Evolutionary conservation across 495 filamentous ascomycete species (phyloP).

Genomic region (Lentithecium fluviatile): DNA sequence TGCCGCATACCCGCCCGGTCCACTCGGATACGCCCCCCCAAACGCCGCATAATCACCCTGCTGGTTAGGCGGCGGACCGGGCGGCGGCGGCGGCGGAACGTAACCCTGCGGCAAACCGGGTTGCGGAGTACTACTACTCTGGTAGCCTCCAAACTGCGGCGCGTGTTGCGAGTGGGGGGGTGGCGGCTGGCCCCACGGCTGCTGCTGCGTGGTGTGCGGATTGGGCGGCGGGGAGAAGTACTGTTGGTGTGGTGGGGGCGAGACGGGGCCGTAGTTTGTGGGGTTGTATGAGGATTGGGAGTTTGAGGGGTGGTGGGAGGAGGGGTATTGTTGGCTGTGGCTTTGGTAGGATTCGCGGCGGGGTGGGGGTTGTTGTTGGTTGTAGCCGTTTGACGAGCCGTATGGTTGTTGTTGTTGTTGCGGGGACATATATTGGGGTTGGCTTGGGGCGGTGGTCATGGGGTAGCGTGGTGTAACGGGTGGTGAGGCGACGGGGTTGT

Average conservation of each 20-base stretch:
- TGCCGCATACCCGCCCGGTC: constrained; percentile 57
- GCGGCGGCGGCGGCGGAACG: constrained; percentile 84
- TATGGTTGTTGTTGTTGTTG: constrained; percentile 12
- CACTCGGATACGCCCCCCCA: constrained; percentile 53
- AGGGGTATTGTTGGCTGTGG: constrained; percentile 27
- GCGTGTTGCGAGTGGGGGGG: constrained; percentile 13
- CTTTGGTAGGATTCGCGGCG: constrained; percentile 37
- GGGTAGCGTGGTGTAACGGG: constrained; percentile 42
- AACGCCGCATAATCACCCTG: constrained; percentile 61
- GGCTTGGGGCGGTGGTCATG: constrained; percentile 18
- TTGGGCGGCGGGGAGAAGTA: constrained; percentile 37
- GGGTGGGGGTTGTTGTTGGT: constrained; percentile 41
- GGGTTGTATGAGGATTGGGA: constrained; percentile 49
- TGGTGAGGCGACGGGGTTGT: constrained; percentile 42
- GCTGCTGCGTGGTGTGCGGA: constrained; percentile 6
- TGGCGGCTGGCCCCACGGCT: constrained; percentile 20
- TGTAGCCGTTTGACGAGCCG: constrained; percentile 22
- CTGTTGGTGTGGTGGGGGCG: constrained; percentile 43
- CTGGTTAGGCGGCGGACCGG: constrained; percentile 65
- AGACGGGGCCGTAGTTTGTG: constrained; percentile 42
- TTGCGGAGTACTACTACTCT: constrained; percentile 23
- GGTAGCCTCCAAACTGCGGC: constrained; percentile 3
- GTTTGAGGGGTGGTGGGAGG: constrained; percentile 41
- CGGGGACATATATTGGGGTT: constrained; percentile 34
- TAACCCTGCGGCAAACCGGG: constrained; percentile 70